phyloP scores from a whole-genome alignment of 441 rosid species.

The Corymbia citriodora region DNA sequence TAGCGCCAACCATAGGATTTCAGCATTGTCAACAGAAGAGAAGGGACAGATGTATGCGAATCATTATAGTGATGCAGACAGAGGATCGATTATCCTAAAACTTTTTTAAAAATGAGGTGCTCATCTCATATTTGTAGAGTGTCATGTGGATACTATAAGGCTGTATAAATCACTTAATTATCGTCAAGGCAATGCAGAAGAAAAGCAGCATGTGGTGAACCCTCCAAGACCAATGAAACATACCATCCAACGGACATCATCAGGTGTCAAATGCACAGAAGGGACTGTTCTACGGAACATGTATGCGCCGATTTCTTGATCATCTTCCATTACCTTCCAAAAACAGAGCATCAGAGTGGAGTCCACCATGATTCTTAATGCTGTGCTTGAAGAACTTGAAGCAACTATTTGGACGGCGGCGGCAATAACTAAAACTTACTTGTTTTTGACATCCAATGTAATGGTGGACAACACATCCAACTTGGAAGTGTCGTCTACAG shows the following conservation, averaged over 20 bases:
- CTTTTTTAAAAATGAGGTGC: background rate
- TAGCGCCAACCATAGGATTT: background rate
- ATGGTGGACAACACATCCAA: constrained; percentile 82
- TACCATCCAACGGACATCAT: constrained; percentile 15
- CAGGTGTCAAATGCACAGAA: constrained; percentile 46
- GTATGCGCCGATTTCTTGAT: constrained; percentile 83
- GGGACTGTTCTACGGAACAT: constrained; percentile 98
- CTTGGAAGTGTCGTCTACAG: constrained; percentile 69
- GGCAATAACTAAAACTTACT: constrained; percentile 21
- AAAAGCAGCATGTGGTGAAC: background rate
- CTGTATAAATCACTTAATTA: background rate
- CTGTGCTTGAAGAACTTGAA: background rate
- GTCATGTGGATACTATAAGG: background rate
- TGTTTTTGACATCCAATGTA: constrained; percentile 93
- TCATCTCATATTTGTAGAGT: background rate
- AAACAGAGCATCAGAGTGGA: constrained; percentile 1
- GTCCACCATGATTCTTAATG: background rate
- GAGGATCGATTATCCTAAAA: background rate
- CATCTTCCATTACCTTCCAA: constrained; percentile 86
- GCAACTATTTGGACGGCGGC: background rate
- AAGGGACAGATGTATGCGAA: background rate
- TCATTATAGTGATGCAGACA: background rate
- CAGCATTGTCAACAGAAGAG: background rate
- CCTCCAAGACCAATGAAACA: background rate
- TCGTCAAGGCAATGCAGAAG: background rate